phyloP scores from a whole-genome alignment of 129 eudicot species.

The Centella asiatica region DNA sequence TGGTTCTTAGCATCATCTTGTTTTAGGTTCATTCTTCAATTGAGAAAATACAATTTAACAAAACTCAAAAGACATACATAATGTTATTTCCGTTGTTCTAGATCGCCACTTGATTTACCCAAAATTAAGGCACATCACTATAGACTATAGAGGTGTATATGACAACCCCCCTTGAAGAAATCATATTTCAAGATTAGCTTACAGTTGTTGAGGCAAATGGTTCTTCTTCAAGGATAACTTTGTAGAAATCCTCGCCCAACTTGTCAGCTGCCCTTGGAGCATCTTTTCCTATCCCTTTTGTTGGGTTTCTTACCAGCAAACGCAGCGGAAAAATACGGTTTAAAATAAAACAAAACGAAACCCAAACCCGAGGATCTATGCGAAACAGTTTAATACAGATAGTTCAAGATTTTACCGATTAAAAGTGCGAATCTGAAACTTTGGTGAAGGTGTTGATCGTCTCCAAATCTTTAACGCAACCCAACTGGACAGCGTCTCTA shows the following conservation, averaged over 20 bases:
- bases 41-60: neutral
- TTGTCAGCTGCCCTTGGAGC: conserved; percentile 71
- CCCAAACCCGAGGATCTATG: too few relatives aligned
- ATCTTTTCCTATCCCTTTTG: conserved; percentile 69
- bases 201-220: conserved; percentile 89
- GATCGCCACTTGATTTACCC: neutral
- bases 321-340: too few relatives aligned
- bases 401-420: too few relatives aligned
- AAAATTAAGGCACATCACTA: neutral
- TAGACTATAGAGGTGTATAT: too few relatives aligned
- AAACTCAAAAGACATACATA: too few relatives aligned
- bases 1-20: neutral
- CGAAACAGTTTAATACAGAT: too few relatives aligned
- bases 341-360: too few relatives aligned
- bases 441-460: too few relatives aligned
- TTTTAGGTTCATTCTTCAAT: neutral
- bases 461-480: too few relatives aligned
- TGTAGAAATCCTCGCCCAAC: conserved; percentile 87
- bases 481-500: too few relatives aligned
- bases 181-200: conserved; percentile 4
- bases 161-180: neutral
- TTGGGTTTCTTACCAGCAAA: too few relatives aligned
- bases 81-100: neutral
- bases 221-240: conserved; percentile 80
- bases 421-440: too few relatives aligned